phyloP scores from a whole-genome alignment of 2,329 filamentous ascomycete species.

The Coniochaeta sp. region DNA sequence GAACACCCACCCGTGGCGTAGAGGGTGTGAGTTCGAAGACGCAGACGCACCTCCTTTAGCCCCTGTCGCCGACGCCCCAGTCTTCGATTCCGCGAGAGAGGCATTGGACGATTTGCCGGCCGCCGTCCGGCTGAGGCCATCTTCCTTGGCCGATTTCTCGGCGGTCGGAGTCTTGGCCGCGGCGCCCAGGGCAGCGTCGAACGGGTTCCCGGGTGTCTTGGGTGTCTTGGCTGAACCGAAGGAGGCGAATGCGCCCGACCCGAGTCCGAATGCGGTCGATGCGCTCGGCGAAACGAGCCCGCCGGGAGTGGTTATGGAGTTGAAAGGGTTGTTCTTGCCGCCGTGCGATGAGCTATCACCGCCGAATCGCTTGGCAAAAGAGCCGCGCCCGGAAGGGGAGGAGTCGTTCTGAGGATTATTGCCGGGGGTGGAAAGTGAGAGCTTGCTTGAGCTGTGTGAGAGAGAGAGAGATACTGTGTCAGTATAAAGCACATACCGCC shows the following conservation, averaged over 20 bases:
- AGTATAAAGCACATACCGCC: conserved; percentile 4
- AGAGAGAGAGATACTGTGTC: conserved; percentile 9
- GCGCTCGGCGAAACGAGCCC: conserved; percentile 69
- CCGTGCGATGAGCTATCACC: conserved; percentile 63
- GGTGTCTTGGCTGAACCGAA: conserved; percentile 83
- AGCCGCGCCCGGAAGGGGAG: conserved; percentile 38
- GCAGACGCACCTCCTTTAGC: conserved; percentile 12
- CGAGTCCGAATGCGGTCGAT: conserved; percentile 86
- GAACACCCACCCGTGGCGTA: conserved; percentile 89
- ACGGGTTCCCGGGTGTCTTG: conserved; percentile 73
- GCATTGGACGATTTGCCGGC: conserved; percentile 32
- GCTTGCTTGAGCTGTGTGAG: conserved; percentile 75
- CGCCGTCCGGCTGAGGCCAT: conserved; percentile 15
- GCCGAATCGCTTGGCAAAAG: conserved; percentile 65
- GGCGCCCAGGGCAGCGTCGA: conserved; percentile 63
- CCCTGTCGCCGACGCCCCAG: conserved; percentile 26
- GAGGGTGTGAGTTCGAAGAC: conserved; percentile 37
- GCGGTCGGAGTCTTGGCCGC: conserved; percentile 45
- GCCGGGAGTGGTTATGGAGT: conserved; percentile 62
- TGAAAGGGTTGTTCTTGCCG: conserved; percentile 73
- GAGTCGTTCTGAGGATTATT: conserved; percentile 36
- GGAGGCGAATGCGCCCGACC: conserved; percentile 93
- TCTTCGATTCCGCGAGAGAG: conserved; percentile 35
- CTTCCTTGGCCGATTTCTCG: conserved; percentile 56
- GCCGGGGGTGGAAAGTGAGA: conserved; percentile 75